Base-by-base conservation (phyloP, 192 early-diverging fungal genomes). In the Dissophora globulifera region DNA sequence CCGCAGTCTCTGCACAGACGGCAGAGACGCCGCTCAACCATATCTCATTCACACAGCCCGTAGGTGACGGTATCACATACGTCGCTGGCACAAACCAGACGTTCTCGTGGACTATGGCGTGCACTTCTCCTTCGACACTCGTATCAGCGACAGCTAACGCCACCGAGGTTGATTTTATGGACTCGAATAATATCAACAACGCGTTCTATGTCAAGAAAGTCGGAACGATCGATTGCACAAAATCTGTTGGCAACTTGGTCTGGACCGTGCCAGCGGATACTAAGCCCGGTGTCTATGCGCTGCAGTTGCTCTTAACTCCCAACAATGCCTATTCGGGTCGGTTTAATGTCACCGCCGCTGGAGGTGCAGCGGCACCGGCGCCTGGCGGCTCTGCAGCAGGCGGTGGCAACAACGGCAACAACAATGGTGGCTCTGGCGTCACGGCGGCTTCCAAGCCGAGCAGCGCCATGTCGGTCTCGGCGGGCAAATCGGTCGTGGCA, bases 31-130 rank as follows among this genome's bases (percentile, higher is more conserved):
- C 43, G 15, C 41, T 59, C 17, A 47, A 52, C 27, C 62, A 75
- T n/a, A 75, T 75, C 43, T 65, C 71, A 35, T 75, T 75, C 62
- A 75, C 71, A 38, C 71, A 75, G 22, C 71, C 71, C 4, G 71
- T 75, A 1, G 71, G 71, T 15, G 62, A 75, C 13, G 62, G 71
- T 20, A 75, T 75, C 45, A 53, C 71, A 3, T 75, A 75, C 17
- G 71, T 30, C 1, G 71, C 71, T 8, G 71, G 71, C 16, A 51
- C 71, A 2, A 66, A 51, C 49, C 71, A 75, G 20, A 75, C 71
- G 35, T 66, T 75, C 29, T 75, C 71, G 26, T 75, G 71, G 71
- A 66, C 62, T 6, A 66, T 66, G 62, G 56, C 62, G 23, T 75
- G 71, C 33, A 75, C 57, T 5, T 1, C 48, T 2, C 62, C 62